Evolutionary conservation across 2,329 filamentous ascomycete genomes (phyloP).

Genomic region (Drechmeria coniospora): DNA sequence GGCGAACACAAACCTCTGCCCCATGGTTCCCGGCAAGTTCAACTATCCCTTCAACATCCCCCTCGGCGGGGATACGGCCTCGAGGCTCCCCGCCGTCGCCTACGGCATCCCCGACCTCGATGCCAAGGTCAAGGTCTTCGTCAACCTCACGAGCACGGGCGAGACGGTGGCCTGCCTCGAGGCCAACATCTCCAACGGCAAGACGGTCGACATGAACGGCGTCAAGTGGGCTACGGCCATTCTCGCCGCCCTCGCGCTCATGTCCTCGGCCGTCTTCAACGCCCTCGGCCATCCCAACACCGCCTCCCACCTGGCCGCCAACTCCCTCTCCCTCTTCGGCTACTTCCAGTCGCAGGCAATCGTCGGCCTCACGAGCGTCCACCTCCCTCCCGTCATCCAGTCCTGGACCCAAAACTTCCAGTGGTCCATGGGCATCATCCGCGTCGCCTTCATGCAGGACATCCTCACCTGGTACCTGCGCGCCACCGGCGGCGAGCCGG

Average conservation of each 20-base stretch:
- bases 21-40: slow-evolving; percentile 74
- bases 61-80: slow-evolving; percentile 38
- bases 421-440: slow-evolving; percentile 93
- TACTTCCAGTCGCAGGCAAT: slow-evolving; percentile 92
- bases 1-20: slow-evolving; percentile 62
- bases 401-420: slow-evolving; percentile 95
- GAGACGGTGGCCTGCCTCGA: slow-evolving; percentile 68
- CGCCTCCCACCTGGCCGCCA: slow-evolving; percentile 81
- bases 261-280: slow-evolving; percentile 74
- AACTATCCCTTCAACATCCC: slow-evolving; percentile 53
- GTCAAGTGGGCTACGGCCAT: slow-evolving; percentile 82
- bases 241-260: slow-evolving; percentile 67
- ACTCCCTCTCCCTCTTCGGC: slow-evolving; percentile 76
- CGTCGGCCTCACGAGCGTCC: slow-evolving; percentile 66
- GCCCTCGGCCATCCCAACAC: slow-evolving; percentile 89
- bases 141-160: slow-evolving; percentile 50
- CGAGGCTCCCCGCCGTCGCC: slow-evolving; percentile 61
- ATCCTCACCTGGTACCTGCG: slow-evolving; percentile 93
- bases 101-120: slow-evolving; percentile 85
- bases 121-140: slow-evolving; percentile 63
- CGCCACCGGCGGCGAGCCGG: slow-evolving; percentile 70
- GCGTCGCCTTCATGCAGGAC: slow-evolving; percentile 63
- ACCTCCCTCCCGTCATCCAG: slow-evolving; percentile 70
- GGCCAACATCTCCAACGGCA: slow-evolving; percentile 73
- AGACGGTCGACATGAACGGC: slow-evolving; percentile 74